These are phyloP conservation scores for Chrysosporium keratinophilum DNA, from an alignment of 2,329 filamentous ascomycete genomes.

Conservation along the genomic window DNA sequence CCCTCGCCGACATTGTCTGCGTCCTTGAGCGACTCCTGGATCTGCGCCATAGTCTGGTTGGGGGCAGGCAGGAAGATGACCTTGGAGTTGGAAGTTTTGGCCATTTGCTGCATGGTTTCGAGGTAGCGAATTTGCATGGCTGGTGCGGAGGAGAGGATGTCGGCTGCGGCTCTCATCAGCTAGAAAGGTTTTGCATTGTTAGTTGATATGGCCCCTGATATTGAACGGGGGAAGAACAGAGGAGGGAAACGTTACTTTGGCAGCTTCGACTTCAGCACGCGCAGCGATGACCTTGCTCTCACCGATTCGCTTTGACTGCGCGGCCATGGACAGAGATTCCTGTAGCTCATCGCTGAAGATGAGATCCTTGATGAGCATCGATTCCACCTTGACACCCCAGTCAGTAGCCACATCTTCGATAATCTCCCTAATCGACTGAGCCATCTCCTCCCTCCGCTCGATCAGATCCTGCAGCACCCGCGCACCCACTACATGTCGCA, in stretches of 20 bases:
- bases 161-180: constrained; percentile 59
- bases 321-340: constrained; percentile 94
- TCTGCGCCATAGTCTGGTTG: constrained; percentile 44
- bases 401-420: constrained; percentile 89
- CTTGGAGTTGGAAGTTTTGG: constrained; percentile 76
- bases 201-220: not conserved
- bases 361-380: constrained; percentile 99
- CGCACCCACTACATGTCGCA: constrained; percentile 91
- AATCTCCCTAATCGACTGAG: constrained; percentile 88
- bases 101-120: constrained; percentile 98
- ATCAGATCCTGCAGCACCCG: constrained; percentile 96
- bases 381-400: constrained; percentile 95
- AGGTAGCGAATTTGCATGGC: constrained; percentile 98
- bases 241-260: constrained; percentile 66
- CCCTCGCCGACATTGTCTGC: constrained; percentile 47
- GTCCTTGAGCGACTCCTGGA: constrained; percentile 39
- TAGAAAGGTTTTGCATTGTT: constrained; percentile 12
- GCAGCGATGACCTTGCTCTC: constrained; percentile 98
- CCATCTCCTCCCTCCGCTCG: constrained; percentile 93
- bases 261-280: constrained; percentile 88
- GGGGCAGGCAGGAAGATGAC: constrained; percentile 69
- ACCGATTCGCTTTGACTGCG: constrained; percentile 95
- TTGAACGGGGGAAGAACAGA: not conserved
- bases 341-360: constrained; percentile 94
- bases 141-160: constrained; percentile 81